Conservation (phyloP, 352 stramenopile species). For the Lagenidium giganteum region DNA sequence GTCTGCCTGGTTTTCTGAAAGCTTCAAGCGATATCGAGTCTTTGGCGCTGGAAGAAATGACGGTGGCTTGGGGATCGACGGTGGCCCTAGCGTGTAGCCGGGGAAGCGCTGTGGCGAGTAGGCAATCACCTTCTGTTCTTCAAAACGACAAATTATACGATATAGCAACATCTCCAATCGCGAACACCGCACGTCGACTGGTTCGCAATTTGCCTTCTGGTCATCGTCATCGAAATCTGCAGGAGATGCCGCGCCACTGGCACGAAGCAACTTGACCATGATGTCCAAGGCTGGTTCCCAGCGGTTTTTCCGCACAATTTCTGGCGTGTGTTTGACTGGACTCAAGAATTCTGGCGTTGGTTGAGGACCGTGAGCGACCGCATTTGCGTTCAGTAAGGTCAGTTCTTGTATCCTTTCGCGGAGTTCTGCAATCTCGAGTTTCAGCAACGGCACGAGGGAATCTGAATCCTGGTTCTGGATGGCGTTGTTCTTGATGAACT, state of each 20-base stretch:
- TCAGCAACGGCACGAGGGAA: conserved; percentile 63
- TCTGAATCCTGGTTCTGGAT: conserved; percentile 84
- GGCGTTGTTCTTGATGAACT: conserved; percentile 87
- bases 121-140: conserved; percentile 74
- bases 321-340: conserved; percentile 9
- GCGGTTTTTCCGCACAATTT: conserved; percentile 47
- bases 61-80: conserved; percentile 6
- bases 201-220: too few species aligned
- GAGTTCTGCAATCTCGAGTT: conserved; percentile 69
- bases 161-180: conserved; percentile 81
- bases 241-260: conserved; percentile 42
- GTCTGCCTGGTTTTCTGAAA: conserved; percentile 26
- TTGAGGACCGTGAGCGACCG: neutral
- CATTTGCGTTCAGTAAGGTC: conserved; percentile 17
- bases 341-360: neutral
- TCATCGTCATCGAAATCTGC: conserved; percentile 30
- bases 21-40: conserved; percentile 34
- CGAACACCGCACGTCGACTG: conserved; percentile 52
- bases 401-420: conserved; percentile 71
- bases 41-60: conserved; percentile 47
- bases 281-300: conserved; percentile 78
- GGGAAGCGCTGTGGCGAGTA: conserved; percentile 37
- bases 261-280: conserved; percentile 67
- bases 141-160: conserved; percentile 81
- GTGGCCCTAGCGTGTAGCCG: conserved; percentile 4